phyloP scores from a whole-genome alignment of 2,329 filamentous ascomycete genomes.

The Metarhizium guizhouense region DNA sequence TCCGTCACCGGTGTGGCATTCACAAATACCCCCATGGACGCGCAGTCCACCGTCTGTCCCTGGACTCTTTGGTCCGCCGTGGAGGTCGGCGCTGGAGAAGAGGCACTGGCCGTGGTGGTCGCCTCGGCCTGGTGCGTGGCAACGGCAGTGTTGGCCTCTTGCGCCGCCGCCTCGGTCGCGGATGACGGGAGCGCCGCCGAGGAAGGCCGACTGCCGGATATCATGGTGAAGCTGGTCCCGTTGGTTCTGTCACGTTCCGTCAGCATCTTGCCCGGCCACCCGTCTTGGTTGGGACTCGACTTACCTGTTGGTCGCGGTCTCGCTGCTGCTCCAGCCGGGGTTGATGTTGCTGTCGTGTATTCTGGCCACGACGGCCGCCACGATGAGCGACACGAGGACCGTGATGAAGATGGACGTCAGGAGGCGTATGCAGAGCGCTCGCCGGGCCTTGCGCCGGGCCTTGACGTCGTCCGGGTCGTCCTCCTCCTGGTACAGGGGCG shows the following conservation, averaged over 20 bases:
- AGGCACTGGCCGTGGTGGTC: not conserved
- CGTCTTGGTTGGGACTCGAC: not conserved
- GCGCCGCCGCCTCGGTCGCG: not conserved
- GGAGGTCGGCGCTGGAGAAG: not conserved
- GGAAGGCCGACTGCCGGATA: not conserved
- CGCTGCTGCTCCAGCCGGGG: not conserved
- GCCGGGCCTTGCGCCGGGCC: constrained; percentile 8
- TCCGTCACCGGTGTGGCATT: constrained; percentile 2
- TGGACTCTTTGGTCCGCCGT: not conserved
- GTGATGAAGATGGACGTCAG: constrained; percentile 15
- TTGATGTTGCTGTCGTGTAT: constrained; percentile 8
- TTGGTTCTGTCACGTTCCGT: not conserved
- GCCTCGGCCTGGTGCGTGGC: not conserved
- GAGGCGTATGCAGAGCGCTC: constrained; percentile 12
- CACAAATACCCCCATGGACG: not conserved
- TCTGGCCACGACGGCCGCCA: constrained; percentile 15
- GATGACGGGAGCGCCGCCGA: not conserved
- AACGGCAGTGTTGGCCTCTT: not conserved
- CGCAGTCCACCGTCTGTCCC: constrained; percentile 2
- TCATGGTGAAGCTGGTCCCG: constrained; percentile 6
- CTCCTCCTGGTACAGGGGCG: constrained; percentile 10
- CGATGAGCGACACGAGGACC: constrained; percentile 14
- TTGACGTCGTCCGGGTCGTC: constrained; percentile 3
- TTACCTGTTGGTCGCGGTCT: not conserved
- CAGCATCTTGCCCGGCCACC: not conserved